A percentile compares a stretch with the other conserved stretches of the same genome.
Evolutionary conservation across 192 early-diverging fungal genomes (phyloP).

Genomic region (Funneliformis geosporum): DNA sequence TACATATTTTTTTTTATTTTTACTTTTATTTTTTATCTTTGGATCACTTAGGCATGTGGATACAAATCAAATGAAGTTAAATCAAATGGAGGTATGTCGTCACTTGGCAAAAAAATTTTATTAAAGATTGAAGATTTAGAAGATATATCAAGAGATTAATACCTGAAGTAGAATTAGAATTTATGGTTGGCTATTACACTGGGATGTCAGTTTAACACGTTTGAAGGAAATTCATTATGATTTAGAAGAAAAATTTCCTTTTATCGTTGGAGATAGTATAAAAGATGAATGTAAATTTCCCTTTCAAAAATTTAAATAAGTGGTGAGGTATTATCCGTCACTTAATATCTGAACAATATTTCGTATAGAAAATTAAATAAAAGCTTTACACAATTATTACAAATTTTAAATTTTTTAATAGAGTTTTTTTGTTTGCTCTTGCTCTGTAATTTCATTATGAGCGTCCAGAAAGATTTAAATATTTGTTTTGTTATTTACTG

Average conservation of each 20-base stretch:
- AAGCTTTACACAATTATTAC: too few species aligned
- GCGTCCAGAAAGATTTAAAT: too few species aligned
- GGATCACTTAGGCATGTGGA: conserved; percentile 57
- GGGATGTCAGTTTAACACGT: conserved; percentile 92
- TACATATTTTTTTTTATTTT: too few species aligned
- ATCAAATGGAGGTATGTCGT: conserved; percentile 84
- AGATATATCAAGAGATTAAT: conserved; percentile 93
- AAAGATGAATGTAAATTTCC: conserved; percentile 49
- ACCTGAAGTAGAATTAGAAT: conserved; percentile 87
- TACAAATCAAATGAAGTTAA: conserved; percentile 98
- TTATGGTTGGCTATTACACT: conserved; percentile 86
- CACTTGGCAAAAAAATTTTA: conserved; percentile 76
- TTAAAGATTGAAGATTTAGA: conserved; percentile 81
- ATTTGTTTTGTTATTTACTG: too few species aligned
- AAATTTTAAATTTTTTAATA: too few species aligned
- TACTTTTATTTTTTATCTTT: background rate
- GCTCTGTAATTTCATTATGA: too few species aligned
- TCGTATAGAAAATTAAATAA: too few species aligned
- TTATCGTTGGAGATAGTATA: conserved; percentile 71
- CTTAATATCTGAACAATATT: too few species aligned
- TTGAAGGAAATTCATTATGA: conserved; percentile 95
- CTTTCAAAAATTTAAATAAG: conserved; percentile 73
- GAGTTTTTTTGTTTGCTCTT: too few species aligned
- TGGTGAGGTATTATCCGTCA: conserved; percentile 47
- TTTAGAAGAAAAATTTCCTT: conserved; percentile 65